Evolutionary conservation across 257 asterid genomes (phyloP), one percentile per base, ranked within the genome.

Genomic region (Penstemon barbatus): DNA sequence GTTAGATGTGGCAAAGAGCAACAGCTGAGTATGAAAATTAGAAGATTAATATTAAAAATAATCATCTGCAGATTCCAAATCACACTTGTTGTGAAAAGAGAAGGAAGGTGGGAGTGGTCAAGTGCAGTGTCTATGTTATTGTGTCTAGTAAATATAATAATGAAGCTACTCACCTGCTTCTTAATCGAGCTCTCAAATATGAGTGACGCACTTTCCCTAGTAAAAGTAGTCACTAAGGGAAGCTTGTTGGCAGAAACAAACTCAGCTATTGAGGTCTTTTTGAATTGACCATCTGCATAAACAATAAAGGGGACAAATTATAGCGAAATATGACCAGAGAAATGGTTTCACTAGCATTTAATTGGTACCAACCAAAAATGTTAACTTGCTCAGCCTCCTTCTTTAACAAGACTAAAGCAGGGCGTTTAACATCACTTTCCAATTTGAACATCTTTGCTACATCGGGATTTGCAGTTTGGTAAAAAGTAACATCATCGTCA

Each of bases 191-290:
- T 87, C 65, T 83, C 97, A 56, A 94, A 94, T 72, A 94, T 89
- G 62, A 75, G 61, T 10, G 93, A 66, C 11, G 95, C 96, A 76
- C 78, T 91, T 75, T 91, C 99, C 73, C 82, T 71, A 74, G 83
- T 87, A 76, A 91, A 91, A 54, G 84, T 73, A 56, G 86, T 87
- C 83, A 94, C 97, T 57, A 94, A 65, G 58, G 99, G 96, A 73
- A 89, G 83, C 88, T 91, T 94, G 87, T 86, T 94, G 74, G 88
- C 84, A 50, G 84, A 79, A 76, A 94, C 83, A 86, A 94, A 94
- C 71, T 87, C 86, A 63, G 84, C 77, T 68, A 91, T 87, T 57
- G 60, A 83, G 48, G 85, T 76, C 80, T 81, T 89, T 70, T 73
- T 76, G 82, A 91, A 89, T 52, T 84, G 72, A 54, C 97, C 99